Percentiles rank a stretch among this genome's conserved stretches.
These are phyloP conservation scores for Aaosphaeria arxii DNA, from an alignment of 2,329 filamentous ascomycete genomes.

Conservation along the genomic window DNA sequence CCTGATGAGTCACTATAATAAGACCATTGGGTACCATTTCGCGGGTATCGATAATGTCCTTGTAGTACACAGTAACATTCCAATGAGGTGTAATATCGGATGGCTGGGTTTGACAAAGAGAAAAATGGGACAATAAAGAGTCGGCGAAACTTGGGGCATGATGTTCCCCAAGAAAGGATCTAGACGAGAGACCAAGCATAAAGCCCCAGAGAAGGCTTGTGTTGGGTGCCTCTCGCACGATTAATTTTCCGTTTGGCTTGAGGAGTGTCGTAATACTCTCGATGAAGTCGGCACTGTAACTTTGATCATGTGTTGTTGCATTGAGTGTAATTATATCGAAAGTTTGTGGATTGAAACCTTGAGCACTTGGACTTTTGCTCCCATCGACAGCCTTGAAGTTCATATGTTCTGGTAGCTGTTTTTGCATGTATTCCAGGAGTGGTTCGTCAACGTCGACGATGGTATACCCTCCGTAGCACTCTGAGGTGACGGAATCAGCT, in stretches of 20 bases:
- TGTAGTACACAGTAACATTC: neutral
- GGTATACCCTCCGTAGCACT: neutral
- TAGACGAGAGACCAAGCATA: conserved; percentile 3
- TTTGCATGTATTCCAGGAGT: neutral
- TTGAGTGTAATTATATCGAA: neutral
- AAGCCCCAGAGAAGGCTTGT: conserved; percentile 1
- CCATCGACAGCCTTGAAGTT: neutral
- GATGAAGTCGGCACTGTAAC: neutral
- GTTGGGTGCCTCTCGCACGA: conserved; percentile 4
- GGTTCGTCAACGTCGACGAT: neutral
- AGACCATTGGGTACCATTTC: neutral
- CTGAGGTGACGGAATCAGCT: neutral
- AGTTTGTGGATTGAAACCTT: neutral
- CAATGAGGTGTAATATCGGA: neutral
- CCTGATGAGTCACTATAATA: neutral
- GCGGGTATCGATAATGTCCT: neutral
- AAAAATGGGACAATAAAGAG: neutral
- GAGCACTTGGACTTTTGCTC: neutral
- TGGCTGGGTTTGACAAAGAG: neutral
- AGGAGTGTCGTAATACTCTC: conserved; percentile 5
- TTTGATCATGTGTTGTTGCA: neutral
- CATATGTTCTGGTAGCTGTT: neutral
- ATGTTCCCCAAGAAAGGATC: neutral
- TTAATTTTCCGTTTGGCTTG: conserved; percentile 9
- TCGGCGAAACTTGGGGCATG: neutral